A percentile compares a stretch with the other conserved stretches of the same genome.
Conservation (phyloP, 352 stramenopile genomes). For the Aphanomyces euteiches region DNA sequence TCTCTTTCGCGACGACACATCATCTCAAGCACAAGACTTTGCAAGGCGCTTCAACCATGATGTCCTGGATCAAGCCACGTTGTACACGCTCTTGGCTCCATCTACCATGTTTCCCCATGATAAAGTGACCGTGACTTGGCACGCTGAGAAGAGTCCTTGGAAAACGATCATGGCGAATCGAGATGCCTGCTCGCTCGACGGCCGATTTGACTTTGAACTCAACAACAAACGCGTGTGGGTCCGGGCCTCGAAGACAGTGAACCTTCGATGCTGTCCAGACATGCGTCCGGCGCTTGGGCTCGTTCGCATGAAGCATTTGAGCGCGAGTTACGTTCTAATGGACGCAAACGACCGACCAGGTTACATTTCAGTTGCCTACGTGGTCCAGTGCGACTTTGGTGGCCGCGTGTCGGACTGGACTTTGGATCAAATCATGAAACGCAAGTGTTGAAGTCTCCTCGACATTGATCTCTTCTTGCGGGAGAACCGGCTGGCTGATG, state of each 20-base stretch:
- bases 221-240: slow-evolving; percentile 6
- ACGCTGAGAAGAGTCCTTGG: not conserved
- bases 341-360: slow-evolving; percentile 1
- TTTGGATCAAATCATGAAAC: not conserved
- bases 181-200: not conserved
- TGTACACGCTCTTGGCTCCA: slow-evolving; percentile 1
- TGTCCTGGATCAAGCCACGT: not conserved
- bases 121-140: not conserved
- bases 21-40: not conserved
- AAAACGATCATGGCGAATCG: not conserved
- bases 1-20: not conserved
- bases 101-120: not conserved
- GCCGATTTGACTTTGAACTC: not conserved
- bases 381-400: not conserved
- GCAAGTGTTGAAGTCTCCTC: not conserved
- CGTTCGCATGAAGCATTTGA: slow-evolving; percentile 1
- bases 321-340: not conserved
- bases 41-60: not conserved
- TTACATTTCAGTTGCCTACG: not conserved
- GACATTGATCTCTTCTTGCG: not conserved
- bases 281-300: not conserved
- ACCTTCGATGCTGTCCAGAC: not conserved
- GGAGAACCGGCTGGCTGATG: not conserved
- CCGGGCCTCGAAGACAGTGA: not conserved
- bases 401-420: not conserved